Evolutionary conservation across 495 filamentous ascomycete species (phyloP), one percentile per base, ranked within the genome.

Genomic region (Pyronema omphalodes): DNA sequence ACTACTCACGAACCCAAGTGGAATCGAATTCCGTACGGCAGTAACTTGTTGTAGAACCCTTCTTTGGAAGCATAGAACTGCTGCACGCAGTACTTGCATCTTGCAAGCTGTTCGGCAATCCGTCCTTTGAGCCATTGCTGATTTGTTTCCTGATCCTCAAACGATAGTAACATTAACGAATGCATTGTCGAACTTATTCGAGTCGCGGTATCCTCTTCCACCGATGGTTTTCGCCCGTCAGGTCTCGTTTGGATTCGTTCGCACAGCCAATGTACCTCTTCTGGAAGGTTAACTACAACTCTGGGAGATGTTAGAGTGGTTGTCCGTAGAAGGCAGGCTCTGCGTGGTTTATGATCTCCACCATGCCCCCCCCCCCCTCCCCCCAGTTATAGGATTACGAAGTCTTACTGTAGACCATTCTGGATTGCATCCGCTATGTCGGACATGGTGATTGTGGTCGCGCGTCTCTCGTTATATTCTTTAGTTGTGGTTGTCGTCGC

Each of bases 201-300:
- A 49, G 55, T 52, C 6, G 58, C 43, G 44, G 52, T 54, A 47
- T 65, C 54, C 33, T 59, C 51, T 33, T 35, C 53, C 18, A 51
- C 54, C 19, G 41, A 46, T 49, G 56, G 54, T 55, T 17, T 14
- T 12, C 44, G 58, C 12, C 62, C 62, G 29, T 55, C 55, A 6
- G 55, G 55, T 0, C 57, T 44, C n/a, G 14, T 47, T 35, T 65
- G 61, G 48, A 63, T 56, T 45, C 59, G 56, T 36, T 61, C 56
- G 43, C 62, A 65, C 18, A 65, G 51, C 62, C 62, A 65, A 52
- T 65, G 62, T 23, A 65, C 58, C 37, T 65, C 56, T 23, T 65
- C 62, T 9, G 62, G 62, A 36, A 65, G 43, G 59, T 58, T 65
- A 43, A 58, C 55, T 35, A 65, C 53, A 41, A 61, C 45, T 29